Percentiles rank a stretch among this genome's conserved stretches.
Conservation (phyloP, 73 alveolate genomes). For the Paramecium biaurelia region DNA sequence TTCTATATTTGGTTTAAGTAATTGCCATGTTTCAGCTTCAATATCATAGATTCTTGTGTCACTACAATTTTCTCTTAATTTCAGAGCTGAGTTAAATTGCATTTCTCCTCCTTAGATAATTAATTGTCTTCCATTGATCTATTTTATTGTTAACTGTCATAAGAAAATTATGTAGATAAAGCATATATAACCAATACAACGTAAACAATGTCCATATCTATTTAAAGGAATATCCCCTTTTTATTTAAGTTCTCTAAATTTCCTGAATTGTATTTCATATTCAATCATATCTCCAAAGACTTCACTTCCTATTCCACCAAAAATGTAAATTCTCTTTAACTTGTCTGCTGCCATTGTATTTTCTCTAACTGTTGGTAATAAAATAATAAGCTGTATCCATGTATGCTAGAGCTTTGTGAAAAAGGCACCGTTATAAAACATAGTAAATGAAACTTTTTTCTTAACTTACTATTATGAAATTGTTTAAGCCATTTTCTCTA, state of each 20-base stretch:
- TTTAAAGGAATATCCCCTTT: background rate
- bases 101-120: constrained; percentile 9
- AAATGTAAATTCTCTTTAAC: background rate
- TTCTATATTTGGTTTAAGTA: background rate
- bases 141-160: background rate
- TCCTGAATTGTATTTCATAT: background rate
- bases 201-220: constrained; percentile 44
- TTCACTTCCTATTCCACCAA: constrained; percentile 50
- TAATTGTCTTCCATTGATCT: background rate
- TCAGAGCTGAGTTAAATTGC: background rate
- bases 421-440: background rate
- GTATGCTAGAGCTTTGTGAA: background rate
- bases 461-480: background rate
- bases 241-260: constrained; percentile 3
- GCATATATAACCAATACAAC: background rate
- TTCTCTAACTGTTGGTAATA: constrained; percentile 9
- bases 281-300: constrained; percentile 13
- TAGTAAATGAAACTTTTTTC: background rate
- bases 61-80: background rate
- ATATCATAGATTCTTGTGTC: background rate
- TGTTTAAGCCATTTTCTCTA: background rate
- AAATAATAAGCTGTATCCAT: too few species aligned
- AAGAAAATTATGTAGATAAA: background rate
- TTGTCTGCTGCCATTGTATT: constrained; percentile 25
- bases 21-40: background rate